phyloP scores from a whole-genome alignment of 169 alveolate genomes.

The Plasmodium yoelii region DNA sequence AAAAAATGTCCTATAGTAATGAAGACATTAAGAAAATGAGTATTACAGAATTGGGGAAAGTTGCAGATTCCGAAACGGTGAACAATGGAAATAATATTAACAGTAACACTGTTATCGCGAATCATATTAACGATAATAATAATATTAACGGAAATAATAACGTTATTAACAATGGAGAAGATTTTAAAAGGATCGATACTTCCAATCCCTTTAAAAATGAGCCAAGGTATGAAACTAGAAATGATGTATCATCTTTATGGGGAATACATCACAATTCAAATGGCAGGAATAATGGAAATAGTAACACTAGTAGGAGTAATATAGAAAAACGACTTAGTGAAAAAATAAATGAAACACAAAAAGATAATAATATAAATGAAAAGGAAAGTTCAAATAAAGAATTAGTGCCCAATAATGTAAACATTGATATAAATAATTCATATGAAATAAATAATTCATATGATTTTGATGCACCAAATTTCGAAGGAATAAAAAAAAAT shows the following conservation, averaged over 20 bases:
- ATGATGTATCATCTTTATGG: not conserved
- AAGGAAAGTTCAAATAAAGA: not conserved
- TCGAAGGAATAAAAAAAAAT: constrained; percentile 29
- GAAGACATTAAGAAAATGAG: not conserved
- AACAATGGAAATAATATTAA: not conserved
- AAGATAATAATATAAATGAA: constrained; percentile 1
- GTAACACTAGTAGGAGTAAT: not conserved
- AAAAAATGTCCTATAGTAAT: not conserved
- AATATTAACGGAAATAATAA: not conserved
- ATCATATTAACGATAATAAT: not conserved
- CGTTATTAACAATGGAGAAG: not conserved
- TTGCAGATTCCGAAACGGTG: not conserved
- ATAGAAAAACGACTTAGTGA: not conserved
- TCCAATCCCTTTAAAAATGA: not conserved
- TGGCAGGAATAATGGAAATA: not conserved
- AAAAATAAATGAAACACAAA: not conserved
- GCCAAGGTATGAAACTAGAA: not conserved
- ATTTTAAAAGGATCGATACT: no score
- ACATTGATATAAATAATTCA: not conserved
- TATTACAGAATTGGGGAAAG: not conserved
- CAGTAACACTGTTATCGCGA: not conserved
- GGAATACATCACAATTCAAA: not conserved
- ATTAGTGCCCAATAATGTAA: not conserved
- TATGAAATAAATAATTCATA: constrained; percentile 21
- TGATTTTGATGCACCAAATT: constrained; percentile 34